Conservation (phyloP, 176 grass and related monocot species). For the Musa itinerans region DNA sequence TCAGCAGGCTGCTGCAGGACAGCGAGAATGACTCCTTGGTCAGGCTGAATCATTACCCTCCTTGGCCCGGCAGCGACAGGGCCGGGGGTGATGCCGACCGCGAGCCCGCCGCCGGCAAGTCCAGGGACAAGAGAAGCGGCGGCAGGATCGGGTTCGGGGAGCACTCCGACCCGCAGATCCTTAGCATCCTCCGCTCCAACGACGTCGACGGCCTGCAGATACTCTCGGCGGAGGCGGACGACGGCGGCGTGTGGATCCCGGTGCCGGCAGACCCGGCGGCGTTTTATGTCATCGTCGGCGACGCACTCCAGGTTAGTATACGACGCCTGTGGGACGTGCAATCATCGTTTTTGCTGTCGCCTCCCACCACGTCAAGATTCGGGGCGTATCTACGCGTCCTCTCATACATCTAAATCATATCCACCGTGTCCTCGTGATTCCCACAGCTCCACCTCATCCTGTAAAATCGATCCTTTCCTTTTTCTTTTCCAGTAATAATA, state of each 20-base stretch:
- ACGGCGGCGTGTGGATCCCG: slow-evolving; percentile 33
- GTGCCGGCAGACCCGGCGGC: slow-evolving; percentile 58
- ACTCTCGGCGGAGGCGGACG: slow-evolving; percentile 13
- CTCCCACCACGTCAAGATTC: too few relatives aligned
- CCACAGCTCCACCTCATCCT: too few relatives aligned
- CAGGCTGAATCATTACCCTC: slow-evolving; percentile 87
- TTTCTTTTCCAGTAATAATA: too few relatives aligned
- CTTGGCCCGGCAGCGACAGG: neutral
- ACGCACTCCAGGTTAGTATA: slow-evolving; percentile 62
- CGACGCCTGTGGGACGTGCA: too few relatives aligned
- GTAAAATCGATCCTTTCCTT: too few relatives aligned
- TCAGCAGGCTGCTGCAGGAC: slow-evolving; percentile 63
- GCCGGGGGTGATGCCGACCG: neutral
- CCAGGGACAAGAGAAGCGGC: slow-evolving; percentile 26
- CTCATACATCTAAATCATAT: too few relatives aligned
- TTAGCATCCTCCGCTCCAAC: slow-evolving; percentile 73
- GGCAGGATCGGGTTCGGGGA: slow-evolving; percentile 71
- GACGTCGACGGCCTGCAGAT: slow-evolving; percentile 74
- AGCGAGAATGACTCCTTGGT: slow-evolving; percentile 72
- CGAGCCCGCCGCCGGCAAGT: neutral
- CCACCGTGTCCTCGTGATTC: too few relatives aligned
- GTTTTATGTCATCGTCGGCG: slow-evolving; percentile 69
- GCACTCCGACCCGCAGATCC: slow-evolving; percentile 81
- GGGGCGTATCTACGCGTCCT: too few relatives aligned
- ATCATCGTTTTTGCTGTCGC: neutral